Base-by-base conservation (phyloP, 495 filamentous ascomycete species). In the Annulohypoxylon nitens region DNA sequence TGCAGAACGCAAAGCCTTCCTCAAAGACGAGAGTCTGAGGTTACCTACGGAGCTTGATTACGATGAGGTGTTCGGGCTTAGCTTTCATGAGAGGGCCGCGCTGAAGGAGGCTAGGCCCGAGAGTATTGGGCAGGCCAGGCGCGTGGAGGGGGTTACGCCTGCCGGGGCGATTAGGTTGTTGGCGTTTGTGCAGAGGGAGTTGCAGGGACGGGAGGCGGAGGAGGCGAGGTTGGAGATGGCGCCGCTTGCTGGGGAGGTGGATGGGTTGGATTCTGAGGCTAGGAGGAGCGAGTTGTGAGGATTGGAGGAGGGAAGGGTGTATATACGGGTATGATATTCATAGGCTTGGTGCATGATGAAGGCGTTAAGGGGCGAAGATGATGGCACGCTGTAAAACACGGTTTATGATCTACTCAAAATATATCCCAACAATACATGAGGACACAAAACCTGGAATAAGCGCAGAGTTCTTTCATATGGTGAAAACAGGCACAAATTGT, bases 1-100 rank as follows among this genome's bases (percentile, higher is more conserved):
- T 37, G 84, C 85, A 2, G 84, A 89, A 60, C 90, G 91, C 25
- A 84, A 84, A 37, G 82, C 86, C 3, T 91, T 96, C 79, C 82
- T 89, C 68, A 89, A 88, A 30, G 95, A 97, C 71, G 97, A 98
- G 79, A 86, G 84, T 39, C 75, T 98, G 25, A 79, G 83, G 34
- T 79, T 99, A 47, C 93, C 96, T 0, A 61, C 83, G 0, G 92
- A 97, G 73, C 76, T 99, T 30, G 90, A 98, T 71, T 99, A 97
- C 73, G 83, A 86, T 14, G 70, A 70, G 5, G 84, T 99, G 20
- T 79, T 84, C 36, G 93, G 94, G 0, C 83, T 99, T 61, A 93
- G 92, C 67, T 86, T 85, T 6, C 94, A 94, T 70, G 97, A 98
- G 84, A 88, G 85, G 73, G 81, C 85, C 10, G 86, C 90, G 6